Base-by-base conservation (phyloP, 179 eudicot genomes). In the Corrigiola litoralis region DNA sequence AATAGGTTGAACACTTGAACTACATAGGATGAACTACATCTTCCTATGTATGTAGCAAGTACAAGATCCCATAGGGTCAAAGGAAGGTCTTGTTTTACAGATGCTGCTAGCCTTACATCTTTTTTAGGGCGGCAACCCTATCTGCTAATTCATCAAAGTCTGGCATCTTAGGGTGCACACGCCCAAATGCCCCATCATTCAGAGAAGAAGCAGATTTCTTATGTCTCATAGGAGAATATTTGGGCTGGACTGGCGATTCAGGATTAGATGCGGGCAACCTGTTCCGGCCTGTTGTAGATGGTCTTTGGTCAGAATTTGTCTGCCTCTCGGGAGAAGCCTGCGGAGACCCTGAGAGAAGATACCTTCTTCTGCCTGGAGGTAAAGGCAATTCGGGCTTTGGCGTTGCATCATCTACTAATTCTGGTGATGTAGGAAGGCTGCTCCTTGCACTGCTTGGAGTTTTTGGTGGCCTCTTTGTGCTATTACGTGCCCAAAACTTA, bases 91-190 rank as follows among this genome's bases (percentile, higher is more conserved):
- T 38, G 16, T 33, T 12, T 24, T 58, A 16, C 51, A 50, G 38
- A 20, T 27, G 6, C 37, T 29, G n/a, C 18, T 21, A 51, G 12
- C 5, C 33, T 67, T 44, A 63, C 23, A 51, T 32, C 65, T 63
- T 71, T 69, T 65, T 79, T 40, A 86, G 74, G 31, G 76, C 75
- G 51, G 78, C 78, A 16, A 94, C 73, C 48, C 89, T 71, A 45
- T 82, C 84, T 3, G 85, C 71, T 70, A 90, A 81, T 27, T 84
- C 96, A 63, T 88, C 90, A 40, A 78, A 88, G 33, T 85, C 85
- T 0, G 90, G 96, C 68, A 81, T 72, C 68, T 73, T 82, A 13
- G 89, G 84, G 72, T 88, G 92, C 40, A 66, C 82, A 45, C 77
- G 78, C 18, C 71, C 74, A 4, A 31, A 4, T 23, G 41, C 42